A percentile compares a stretch with the other conserved stretches of the same genome.
These are phyloP conservation scores for Capsicum chinense DNA, from an alignment of 257 asterid species.

Conservation along the genomic window DNA sequence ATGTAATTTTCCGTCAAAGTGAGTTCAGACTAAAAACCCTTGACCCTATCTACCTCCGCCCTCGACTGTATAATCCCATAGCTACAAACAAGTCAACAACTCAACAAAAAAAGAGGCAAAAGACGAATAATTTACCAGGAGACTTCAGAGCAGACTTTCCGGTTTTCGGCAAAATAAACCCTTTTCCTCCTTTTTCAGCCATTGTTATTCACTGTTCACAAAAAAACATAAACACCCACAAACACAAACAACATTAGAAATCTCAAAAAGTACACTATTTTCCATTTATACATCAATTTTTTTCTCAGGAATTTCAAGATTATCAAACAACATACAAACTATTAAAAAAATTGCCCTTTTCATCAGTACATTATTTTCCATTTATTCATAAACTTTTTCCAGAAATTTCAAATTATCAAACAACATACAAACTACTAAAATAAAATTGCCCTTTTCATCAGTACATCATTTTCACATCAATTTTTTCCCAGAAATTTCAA, in stretches of 20 bases:
- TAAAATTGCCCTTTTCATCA: no score
- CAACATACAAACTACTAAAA: no score
- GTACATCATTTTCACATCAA: no score
- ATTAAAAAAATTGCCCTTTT: no score
- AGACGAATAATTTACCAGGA: slow-evolving; percentile 19
- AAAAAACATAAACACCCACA: neutral
- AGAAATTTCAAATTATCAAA: no score
- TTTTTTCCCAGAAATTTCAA: no score
- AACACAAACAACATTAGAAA: neutral
- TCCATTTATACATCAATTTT: neutral
- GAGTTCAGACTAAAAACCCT: neutral
- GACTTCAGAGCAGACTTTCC: slow-evolving; percentile 38
- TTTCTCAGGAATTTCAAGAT: no score
- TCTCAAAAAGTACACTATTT: neutral
- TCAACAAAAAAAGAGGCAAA: neutral
- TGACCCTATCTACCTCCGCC: neutral
- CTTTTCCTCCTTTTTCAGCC: slow-evolving; percentile 53
- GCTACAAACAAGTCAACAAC: no score
- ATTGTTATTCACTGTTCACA: slow-evolving; percentile 31
- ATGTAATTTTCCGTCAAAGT: neutral
- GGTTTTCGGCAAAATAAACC: slow-evolving; percentile 38
- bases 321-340: neutral
- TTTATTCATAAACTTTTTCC: no score
- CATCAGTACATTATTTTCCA: no score
- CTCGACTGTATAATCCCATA: neutral